Base-by-base conservation (phyloP, 257 asterid species). In the Euphrasia confusa region DNA sequence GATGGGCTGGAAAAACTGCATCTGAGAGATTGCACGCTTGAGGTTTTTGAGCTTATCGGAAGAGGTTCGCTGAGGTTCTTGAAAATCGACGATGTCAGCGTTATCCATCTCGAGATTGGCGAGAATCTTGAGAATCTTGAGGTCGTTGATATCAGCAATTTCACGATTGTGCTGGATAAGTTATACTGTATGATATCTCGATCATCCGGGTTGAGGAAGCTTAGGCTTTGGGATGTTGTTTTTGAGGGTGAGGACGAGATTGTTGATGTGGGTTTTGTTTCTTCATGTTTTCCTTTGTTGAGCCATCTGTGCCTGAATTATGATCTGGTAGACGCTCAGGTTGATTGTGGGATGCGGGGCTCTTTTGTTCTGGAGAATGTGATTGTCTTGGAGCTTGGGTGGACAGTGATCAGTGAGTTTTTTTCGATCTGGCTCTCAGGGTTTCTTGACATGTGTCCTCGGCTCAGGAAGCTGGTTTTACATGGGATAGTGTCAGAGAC, bases 231-330 rank as follows among this genome's bases (percentile, higher is more conserved):
- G 97, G 90, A 81, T 68, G 94, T 90, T 52, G 93, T 90, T 53
- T 90, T 90, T 71, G 97, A 90, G 39, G 87, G 87, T 26, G 97
- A 90, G 68, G 97, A 90, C 7, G 97, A 90, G 80, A 76, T 83
- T 72, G 87, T 90, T 37, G 95, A 84, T 72, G 69, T 90, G 14
- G 95, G 84, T 77, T 80, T 87, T 26, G 85, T 90, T 40, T 81
- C 97, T 12, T 65, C 88, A n/a, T 87, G 90, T 75, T 90, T 90
- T 73, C 97, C 97, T 10, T 71, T 70, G 33, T 68, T 90, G 72
- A 80, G 71, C 30, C 89, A 87, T 76, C 80, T 90, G 11, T 85
- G 94, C 14, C 74, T 90, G 74, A 79, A 77, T 64, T 90, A 83
- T 68, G 97, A 90, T 75, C 78, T 87, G 42, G 83, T 80, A 72